A percentile compares a stretch with the other conserved stretches of the same genome.
These are phyloP conservation scores for Saccharomycopsis malanga DNA, from an alignment of 805 yeast species.

Conservation along the genomic window DNA sequence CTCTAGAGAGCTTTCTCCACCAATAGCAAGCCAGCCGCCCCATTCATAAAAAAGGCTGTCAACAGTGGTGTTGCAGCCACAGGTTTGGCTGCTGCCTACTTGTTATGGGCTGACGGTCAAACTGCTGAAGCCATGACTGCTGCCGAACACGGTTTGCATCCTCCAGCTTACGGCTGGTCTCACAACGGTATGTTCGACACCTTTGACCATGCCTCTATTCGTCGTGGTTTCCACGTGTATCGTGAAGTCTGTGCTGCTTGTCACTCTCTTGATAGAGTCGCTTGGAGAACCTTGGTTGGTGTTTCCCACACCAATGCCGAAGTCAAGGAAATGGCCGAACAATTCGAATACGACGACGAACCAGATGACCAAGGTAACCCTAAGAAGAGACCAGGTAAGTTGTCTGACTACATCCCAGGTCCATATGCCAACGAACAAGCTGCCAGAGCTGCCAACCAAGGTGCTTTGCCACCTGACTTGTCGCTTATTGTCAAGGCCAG, in stretches of 20 bases:
- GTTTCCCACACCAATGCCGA: constrained; percentile 89
- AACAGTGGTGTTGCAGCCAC: constrained; percentile 61
- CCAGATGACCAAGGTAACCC: constrained; percentile 93
- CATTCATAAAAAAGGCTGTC: constrained; percentile 34
- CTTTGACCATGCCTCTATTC: constrained; percentile 89
- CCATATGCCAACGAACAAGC: constrained; percentile 98
- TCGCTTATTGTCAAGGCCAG: constrained; percentile 97
- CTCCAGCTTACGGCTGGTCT: constrained; percentile 90
- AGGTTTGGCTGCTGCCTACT: constrained; percentile 75
- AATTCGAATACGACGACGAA: constrained; percentile 96
- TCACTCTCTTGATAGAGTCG: constrained; percentile 93
- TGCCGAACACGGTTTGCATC: constrained; percentile 97
- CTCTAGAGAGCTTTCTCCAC: not conserved
- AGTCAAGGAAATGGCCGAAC: constrained; percentile 90
- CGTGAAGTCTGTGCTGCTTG: constrained; percentile 99
- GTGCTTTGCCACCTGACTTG: constrained; percentile 97
- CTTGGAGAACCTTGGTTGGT: constrained; percentile 98
- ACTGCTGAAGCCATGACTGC: constrained; percentile 96
- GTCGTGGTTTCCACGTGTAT: constrained; percentile 99
- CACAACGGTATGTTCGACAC: constrained; percentile 88
- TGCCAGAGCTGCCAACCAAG: constrained; percentile 99
- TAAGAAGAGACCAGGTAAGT: constrained; percentile 93
- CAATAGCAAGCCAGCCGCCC: not conserved
- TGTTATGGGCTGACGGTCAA: constrained; percentile 75
- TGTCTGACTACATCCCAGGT: constrained; percentile 89